Evolutionary conservation across 108 stramenopile genomes (phyloP), one percentile per base, ranked within the genome.

Genomic region (Conticribra weissflogii): DNA sequence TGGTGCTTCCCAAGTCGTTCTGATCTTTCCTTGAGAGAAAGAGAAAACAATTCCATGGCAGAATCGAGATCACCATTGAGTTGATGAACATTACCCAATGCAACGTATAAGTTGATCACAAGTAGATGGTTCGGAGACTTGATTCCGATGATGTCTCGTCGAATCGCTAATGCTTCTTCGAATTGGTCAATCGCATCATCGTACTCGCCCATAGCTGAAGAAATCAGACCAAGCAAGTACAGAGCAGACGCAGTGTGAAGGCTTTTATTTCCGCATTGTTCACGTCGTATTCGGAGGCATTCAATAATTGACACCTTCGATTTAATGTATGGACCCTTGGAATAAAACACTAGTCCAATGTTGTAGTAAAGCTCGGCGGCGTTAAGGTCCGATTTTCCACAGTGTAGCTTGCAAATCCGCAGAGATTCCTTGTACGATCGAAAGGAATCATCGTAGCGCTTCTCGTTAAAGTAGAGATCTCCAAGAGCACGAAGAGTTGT

Each of bases 351-450:
- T 18, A 81, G 44, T 16, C 69, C 79, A 52, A 81, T 76, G 25
- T 81, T 81, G 55, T 76, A 72, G 32, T 76, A 76, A 36, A 71
- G 52, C 17, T 81, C 75, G 17, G 79, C 79, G 0, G 79, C 66
- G 62, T 68, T 66, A 0, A 46, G 32, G 23, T 81, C 75, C 31
- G 59, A 61, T 32, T 63, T 76, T 3, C 69, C 50, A 19, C 34
- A 36, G 47, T 76, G 68, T 29, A 54, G 50, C 53, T 81, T 81
- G 70, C 75, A 81, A 71, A 76, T 81, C 9, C 79, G 68, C 54
- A 81, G 46, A 30, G 75, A 70, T 57, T 81, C 79, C 23, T 81
- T 81, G 69, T 76, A 81, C 0, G 79, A 81, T n/a, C 79, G 79
- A 58, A 81, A 73, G 29, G 81, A 71, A 52, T 78, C 76, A 44